phyloP scores from a whole-genome alignment of 106 monocot genomes.

The Xerophyta viscosa region DNA sequence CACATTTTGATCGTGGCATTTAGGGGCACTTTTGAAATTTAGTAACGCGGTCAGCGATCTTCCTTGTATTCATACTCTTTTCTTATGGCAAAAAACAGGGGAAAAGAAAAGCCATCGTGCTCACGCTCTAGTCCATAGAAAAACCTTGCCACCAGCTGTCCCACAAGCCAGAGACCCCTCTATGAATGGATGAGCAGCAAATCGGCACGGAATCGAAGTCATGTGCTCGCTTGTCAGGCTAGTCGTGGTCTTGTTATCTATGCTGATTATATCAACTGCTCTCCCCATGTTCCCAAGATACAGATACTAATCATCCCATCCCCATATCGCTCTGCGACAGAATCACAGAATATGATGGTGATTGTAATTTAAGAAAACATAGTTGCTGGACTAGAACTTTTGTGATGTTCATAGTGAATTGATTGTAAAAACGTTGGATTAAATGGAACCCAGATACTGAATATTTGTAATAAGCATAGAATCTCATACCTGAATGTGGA shows the following conservation, averaged over 20 bases:
- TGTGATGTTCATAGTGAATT: too few relatives aligned
- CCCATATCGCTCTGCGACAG: constrained; percentile 93
- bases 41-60: too few relatives aligned
- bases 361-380: too few relatives aligned
- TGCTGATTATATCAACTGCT: constrained; percentile 67
- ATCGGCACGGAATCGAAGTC: constrained; percentile 66
- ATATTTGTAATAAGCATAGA: background rate
- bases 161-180: constrained; percentile 55
- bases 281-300: constrained; percentile 64
- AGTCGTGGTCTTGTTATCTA: constrained; percentile 11
- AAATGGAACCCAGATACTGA: too few relatives aligned
- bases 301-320: constrained; percentile 72
- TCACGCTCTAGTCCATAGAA: constrained; percentile 41
- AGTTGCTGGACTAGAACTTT: too few relatives aligned
- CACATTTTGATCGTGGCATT: too few relatives aligned
- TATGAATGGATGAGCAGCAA: constrained; percentile 48
- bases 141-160: constrained; percentile 64
- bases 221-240: constrained; percentile 39
- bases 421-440: too few relatives aligned
- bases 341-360: background rate
- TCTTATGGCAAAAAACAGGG: too few relatives aligned
- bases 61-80: too few relatives aligned
- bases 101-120: too few relatives aligned
- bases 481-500: constrained; percentile 63
- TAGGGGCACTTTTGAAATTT: too few relatives aligned